A percentile compares a stretch with the other conserved stretches of the same genome.
These are phyloP conservation scores for Rhynchospora breviuscula DNA, from an alignment of 176 grass and related monocot species.

Conservation along the genomic window DNA sequence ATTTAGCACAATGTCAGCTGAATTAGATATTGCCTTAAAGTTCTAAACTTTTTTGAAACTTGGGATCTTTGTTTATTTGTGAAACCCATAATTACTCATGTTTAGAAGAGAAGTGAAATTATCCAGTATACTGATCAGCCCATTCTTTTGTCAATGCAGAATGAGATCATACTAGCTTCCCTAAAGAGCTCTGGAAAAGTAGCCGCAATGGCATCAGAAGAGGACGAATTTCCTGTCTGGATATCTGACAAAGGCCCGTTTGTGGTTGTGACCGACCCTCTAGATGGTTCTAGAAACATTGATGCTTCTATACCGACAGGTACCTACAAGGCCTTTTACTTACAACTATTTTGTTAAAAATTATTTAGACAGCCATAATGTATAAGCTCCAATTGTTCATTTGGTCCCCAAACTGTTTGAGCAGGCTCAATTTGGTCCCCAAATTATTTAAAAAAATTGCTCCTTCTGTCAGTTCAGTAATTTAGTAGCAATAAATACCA, in stretches of 20 bases:
- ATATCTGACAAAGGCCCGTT: conserved; percentile 45
- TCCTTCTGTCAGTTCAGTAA: neutral
- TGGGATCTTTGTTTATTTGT: neutral
- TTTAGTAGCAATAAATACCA: neutral
- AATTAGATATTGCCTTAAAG: too few relatives aligned
- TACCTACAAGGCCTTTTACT: neutral
- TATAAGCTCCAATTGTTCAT: neutral
- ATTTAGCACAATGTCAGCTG: too few relatives aligned
- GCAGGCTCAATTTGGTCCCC: neutral
- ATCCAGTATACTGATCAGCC: neutral
- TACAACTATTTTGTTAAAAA: neutral
- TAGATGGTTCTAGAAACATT: conserved; percentile 94
- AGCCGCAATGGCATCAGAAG: conserved; percentile 73
- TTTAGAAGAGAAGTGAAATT: neutral
- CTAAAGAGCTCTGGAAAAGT: conserved; percentile 78
- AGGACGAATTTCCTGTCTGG: conserved; percentile 67
- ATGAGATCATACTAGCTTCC: conserved; percentile 80
- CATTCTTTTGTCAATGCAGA: conserved; percentile 33
- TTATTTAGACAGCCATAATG: neutral
- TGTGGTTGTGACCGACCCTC: conserved; percentile 71
- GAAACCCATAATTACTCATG: neutral
- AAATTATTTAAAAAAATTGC: neutral
- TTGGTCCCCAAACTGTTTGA: neutral
- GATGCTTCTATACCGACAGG: conserved; percentile 91
- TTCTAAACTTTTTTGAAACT: too few relatives aligned